Evolutionary conservation across 495 filamentous ascomycete species (phyloP), one percentile per base, ranked within the genome.

Genomic region (Astrothelium subdiscretum): DNA sequence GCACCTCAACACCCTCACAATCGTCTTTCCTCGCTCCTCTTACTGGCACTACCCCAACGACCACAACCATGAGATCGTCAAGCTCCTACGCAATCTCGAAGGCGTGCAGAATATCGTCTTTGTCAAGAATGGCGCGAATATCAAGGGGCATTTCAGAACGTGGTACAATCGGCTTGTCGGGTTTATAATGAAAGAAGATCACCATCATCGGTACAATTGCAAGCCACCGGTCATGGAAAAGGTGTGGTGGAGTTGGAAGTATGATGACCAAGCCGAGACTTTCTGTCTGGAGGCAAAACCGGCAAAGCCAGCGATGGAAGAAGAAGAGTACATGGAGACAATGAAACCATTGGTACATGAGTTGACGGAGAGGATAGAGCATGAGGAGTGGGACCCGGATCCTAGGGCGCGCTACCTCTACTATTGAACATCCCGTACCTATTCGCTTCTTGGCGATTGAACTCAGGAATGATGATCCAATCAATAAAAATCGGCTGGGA

Each of bases 211-310:
- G 26, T 73, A 69, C 57, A 65, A 68, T 40, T 63, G 35, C 18
- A 27, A 44, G 3, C 66, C 62, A 8, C 59, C 65, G 2, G 43
- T 61, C 48, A 20, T 64, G 35, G 68, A 69, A 57, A 61, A 57
- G 4, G 63, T 62, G 6, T 73, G 71, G 71, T 73, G 71, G 71
- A 59, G 58, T 57, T 73, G 71, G 71, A 61, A 59, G 13, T 71
- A 62, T 58, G 66, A 70, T 63, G 59, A 68, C 0, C 27, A 27
- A n/a, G 67, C 59, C 3, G 59, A 69, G 63, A 61, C 32, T 20
- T 70, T 70, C 51, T 61, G 62, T 26, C 43, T 73, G 12, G 52
- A 61, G n/a, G 66, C 66, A 1, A 10, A 32, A 58, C 59, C 67
- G 26, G 35, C 68, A 27, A 70, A 67, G 63, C 65, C 64, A 11